A percentile compares a stretch with the other conserved stretches of the same genome.
phyloP scores from a whole-genome alignment of 2,329 filamentous ascomycete species.

The Westerdykella ornata region DNA sequence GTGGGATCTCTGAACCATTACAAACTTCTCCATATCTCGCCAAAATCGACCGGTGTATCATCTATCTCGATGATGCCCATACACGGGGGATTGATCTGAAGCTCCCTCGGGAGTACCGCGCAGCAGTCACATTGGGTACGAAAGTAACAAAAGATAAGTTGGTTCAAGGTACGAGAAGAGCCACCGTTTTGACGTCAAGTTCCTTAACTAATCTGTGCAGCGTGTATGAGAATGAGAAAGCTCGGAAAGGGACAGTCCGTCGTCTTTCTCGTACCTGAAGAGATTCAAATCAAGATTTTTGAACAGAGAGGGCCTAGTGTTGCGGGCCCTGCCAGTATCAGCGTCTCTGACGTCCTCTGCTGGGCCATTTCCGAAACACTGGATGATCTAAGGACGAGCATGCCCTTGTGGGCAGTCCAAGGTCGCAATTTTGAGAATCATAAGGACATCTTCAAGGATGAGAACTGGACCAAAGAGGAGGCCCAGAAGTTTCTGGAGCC shows the following conservation, averaged over 20 bases:
- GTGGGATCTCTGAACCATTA: slow-evolving; percentile 45
- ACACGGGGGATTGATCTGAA: slow-evolving; percentile 63
- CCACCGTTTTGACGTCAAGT: neutral
- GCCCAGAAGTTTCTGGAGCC: slow-evolving; percentile 49
- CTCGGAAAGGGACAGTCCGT: slow-evolving; percentile 62
- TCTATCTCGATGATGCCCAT: slow-evolving; percentile 66
- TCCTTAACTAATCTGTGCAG: slow-evolving; percentile 31
- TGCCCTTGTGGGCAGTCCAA: slow-evolving; percentile 57
- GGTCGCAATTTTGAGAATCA: slow-evolving; percentile 48
- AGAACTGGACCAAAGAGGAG: slow-evolving; percentile 13
- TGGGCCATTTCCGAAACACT: slow-evolving; percentile 58
- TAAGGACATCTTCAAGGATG: slow-evolving; percentile 28
- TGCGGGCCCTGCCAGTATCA: slow-evolving; percentile 29
- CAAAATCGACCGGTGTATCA: slow-evolving; percentile 53
- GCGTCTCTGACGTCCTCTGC: slow-evolving; percentile 49
- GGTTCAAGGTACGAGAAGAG: slow-evolving; percentile 56
- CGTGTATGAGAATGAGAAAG: slow-evolving; percentile 60
- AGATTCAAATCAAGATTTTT: slow-evolving; percentile 53
- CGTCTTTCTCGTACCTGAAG: slow-evolving; percentile 53
- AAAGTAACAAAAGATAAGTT: slow-evolving; percentile 61
- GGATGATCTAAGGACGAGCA: slow-evolving; percentile 42
- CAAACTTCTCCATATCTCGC: slow-evolving; percentile 53
- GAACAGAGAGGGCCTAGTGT: slow-evolving; percentile 6
- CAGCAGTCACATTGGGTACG: slow-evolving; percentile 61
- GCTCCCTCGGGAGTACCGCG: slow-evolving; percentile 53